Percentiles rank a stretch among this genome's conserved stretches.
phyloP scores from a whole-genome alignment of 2,329 filamentous ascomycete genomes.

The Botrytis medusae region DNA sequence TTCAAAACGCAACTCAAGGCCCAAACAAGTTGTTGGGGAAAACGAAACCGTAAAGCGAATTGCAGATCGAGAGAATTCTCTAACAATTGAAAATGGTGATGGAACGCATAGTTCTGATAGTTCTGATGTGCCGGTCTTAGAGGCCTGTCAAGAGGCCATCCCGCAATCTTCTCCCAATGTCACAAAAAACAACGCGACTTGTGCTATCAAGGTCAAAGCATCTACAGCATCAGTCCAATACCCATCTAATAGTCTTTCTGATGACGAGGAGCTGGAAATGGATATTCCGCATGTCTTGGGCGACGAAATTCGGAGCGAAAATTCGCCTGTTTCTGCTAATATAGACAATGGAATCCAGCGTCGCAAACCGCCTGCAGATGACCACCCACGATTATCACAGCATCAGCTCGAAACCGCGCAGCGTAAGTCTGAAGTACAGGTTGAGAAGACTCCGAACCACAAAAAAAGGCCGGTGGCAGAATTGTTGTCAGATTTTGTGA shows the following conservation, averaged over 20 bases:
- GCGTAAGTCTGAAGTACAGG: conserved; percentile 29
- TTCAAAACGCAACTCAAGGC: conserved; percentile 1
- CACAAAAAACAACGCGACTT: background rate
- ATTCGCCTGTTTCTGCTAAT: conserved; percentile 24
- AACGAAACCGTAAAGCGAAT: background rate
- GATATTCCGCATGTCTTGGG: conserved; percentile 31
- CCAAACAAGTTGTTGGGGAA: background rate
- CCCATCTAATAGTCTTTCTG: conserved; percentile 20
- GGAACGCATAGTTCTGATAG: background rate
- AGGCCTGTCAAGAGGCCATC: background rate
- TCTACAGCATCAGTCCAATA: background rate
- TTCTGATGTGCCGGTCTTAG: background rate
- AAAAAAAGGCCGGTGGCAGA: conserved; percentile 10
- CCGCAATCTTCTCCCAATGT: background rate
- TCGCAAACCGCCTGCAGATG: conserved; percentile 2
- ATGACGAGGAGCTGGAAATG: conserved; percentile 35
- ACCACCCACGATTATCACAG: conserved; percentile 21
- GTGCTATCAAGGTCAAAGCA: background rate
- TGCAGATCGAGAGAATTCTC: background rate
- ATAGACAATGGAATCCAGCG: conserved; percentile 31
- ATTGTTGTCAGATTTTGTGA: conserved; percentile 27
- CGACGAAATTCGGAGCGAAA: conserved; percentile 27
- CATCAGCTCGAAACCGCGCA: conserved; percentile 27
- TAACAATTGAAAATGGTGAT: background rate
- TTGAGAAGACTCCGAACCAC: conserved; percentile 29